A percentile compares a stretch with the other conserved stretches of the same genome.
phyloP scores from a whole-genome alignment of 2,329 filamentous ascomycete genomes.

The Chaetomiaceae sp. region DNA sequence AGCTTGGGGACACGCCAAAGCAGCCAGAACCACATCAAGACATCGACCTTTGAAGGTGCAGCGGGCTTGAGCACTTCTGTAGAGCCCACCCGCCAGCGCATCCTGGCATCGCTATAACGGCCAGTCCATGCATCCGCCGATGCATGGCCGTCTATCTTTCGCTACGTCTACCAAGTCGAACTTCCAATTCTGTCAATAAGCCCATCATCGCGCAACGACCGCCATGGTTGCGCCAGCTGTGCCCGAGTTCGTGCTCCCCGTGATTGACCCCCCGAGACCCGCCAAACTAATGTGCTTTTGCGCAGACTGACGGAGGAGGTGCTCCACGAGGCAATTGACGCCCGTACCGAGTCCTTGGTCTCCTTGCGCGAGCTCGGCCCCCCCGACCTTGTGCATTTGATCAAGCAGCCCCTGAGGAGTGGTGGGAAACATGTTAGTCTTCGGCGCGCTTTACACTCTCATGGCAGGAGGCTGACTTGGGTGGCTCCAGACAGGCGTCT shows the following conservation, averaged over 20 bases:
- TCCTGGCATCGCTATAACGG: neutral
- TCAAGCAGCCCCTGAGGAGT: slow-evolving; percentile 65
- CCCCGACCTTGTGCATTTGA: slow-evolving; percentile 89
- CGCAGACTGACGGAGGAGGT: slow-evolving; percentile 87
- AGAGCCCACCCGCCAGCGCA: neutral
- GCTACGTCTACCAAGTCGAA: no score
- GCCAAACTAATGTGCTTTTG: slow-evolving; percentile 19
- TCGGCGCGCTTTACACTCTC: slow-evolving; percentile 1
- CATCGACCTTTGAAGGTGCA: neutral
- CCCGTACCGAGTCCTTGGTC: slow-evolving; percentile 82
- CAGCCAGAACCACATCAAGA: slow-evolving; percentile 1
- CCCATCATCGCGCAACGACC: slow-evolving; percentile 22
- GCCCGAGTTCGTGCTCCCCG: slow-evolving; percentile 57
- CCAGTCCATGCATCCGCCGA: neutral
- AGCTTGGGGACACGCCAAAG: neutral
- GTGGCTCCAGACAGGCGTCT: slow-evolving; percentile 69
- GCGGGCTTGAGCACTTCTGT: neutral
- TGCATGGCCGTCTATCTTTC: neutral
- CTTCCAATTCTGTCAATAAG: no score
- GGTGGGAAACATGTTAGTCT: slow-evolving; percentile 49
- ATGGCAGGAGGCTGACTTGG: neutral
- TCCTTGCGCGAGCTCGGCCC: slow-evolving; percentile 88
- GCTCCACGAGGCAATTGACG: slow-evolving; percentile 84
- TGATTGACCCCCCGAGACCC: neutral
- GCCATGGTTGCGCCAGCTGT: slow-evolving; percentile 71